phyloP scores from a whole-genome alignment of 2,329 filamentous ascomycete genomes.

The Epicoccum nigrum region DNA sequence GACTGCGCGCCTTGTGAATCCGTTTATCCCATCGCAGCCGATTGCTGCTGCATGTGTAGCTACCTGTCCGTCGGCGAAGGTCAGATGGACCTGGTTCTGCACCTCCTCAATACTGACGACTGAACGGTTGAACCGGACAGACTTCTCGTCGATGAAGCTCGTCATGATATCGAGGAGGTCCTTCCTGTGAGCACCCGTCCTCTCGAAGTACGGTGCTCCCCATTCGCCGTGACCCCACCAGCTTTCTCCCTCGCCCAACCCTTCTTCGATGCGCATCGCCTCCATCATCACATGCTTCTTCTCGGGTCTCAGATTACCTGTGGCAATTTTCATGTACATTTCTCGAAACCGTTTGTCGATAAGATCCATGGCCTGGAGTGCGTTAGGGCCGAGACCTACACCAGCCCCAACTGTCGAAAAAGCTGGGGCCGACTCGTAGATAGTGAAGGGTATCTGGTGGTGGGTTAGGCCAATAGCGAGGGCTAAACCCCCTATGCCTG shows the following conservation, averaged over 20 bases:
- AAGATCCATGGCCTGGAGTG: conserved; percentile 50
- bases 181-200: conserved; percentile 52
- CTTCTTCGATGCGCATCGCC: conserved; percentile 48
- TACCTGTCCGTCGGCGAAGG: conserved; percentile 46
- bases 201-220: conserved; percentile 47
- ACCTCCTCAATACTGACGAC: conserved; percentile 38
- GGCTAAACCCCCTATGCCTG: conserved; percentile 31
- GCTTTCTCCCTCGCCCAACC: conserved; percentile 46
- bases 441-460: conserved; percentile 25
- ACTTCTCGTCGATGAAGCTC: conserved; percentile 47
- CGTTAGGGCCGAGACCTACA: conserved; percentile 49
- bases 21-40: conserved; percentile 56
- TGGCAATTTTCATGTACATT: conserved; percentile 48
- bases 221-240: conserved; percentile 48
- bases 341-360: conserved; percentile 48
- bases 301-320: conserved; percentile 47
- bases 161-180: conserved; percentile 54
- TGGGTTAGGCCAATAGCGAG: conserved; percentile 30
- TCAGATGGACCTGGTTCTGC: conserved; percentile 46
- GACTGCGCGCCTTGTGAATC: conserved; percentile 25
- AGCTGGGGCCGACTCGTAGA: conserved; percentile 31
- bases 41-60: conserved; percentile 49
- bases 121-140: conserved; percentile 34
- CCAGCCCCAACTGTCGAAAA: conserved; percentile 32
- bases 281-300: conserved; percentile 51